These are phyloP conservation scores for Taphrina wiesneri DNA, from an alignment of 1,139 yeast species.

Conservation along the genomic window DNA sequence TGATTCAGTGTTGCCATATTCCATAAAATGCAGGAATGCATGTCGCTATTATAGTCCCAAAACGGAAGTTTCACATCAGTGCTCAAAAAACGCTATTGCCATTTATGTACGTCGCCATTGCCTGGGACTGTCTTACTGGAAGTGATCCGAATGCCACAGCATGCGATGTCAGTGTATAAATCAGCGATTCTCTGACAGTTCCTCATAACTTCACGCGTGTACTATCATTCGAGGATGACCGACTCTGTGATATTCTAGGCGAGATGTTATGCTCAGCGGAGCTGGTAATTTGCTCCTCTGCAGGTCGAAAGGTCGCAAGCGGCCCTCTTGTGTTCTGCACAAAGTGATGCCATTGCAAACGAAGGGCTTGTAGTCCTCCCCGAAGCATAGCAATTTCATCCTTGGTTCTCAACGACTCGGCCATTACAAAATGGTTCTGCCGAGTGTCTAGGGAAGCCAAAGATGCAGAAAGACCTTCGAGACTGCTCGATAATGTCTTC, in stretches of 20 bases:
- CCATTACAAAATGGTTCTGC: conserved; percentile 18
- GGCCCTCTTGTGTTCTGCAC: conserved; percentile 24
- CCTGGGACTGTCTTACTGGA: no score
- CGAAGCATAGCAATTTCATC: conserved; percentile 29
- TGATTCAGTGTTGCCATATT: no score
- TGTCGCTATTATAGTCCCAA: neutral
- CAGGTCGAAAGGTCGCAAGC: neutral
- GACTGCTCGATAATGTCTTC: conserved; percentile 2
- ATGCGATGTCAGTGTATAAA: no score
- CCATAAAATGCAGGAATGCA: no score
- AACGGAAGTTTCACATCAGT: neutral
- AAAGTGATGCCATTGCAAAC: conserved; percentile 27
- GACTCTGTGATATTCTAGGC: neutral
- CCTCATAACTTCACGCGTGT: neutral
- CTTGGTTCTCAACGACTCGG: conserved; percentile 21
- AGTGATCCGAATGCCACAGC: no score
- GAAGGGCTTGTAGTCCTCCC: conserved; percentile 23
- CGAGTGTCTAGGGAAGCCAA: conserved; percentile 15
- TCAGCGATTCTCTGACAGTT: neutral
- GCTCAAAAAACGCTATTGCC: neutral
- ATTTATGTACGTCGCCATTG: neutral
- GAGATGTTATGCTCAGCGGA: neutral
- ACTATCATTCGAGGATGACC: neutral
- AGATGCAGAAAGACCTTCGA: conserved; percentile 14
- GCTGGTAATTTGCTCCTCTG: neutral